These are phyloP conservation scores for Stenogyne calaminthoides DNA, from an alignment of 305 asterid species.

Conservation along the genomic window DNA sequence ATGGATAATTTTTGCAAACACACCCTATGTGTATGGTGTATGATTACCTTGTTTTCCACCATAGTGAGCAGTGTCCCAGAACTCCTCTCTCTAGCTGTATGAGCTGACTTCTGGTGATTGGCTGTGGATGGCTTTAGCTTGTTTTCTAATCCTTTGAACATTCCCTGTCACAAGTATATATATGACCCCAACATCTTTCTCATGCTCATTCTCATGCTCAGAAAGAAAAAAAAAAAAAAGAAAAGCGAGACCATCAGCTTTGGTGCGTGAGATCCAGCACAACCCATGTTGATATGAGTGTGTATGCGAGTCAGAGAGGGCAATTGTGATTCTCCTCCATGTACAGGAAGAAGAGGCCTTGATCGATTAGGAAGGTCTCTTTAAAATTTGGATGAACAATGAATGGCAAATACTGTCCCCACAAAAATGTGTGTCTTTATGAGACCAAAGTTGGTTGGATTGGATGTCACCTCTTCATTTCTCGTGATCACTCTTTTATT, in stretches of 20 bases:
- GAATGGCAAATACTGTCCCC: slow-evolving; percentile 40
- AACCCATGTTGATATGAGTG: slow-evolving; percentile 55
- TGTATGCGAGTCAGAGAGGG: not conserved
- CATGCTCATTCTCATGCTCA: not conserved
- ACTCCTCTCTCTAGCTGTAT: slow-evolving; percentile 80
- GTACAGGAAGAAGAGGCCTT: slow-evolving; percentile 22
- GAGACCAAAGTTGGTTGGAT: slow-evolving; percentile 32
- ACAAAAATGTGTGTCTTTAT: slow-evolving; percentile 17
- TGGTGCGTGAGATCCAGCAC: slow-evolving; percentile 77
- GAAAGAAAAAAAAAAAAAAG: not conserved
- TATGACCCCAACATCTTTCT: not conserved
- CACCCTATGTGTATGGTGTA: too few species aligned
- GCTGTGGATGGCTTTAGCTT: slow-evolving; percentile 93
- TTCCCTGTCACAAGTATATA: slow-evolving; percentile 43
- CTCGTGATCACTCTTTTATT: slow-evolving; percentile 53
- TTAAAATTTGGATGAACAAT: slow-evolving; percentile 20
- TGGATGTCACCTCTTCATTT: slow-evolving; percentile 49
- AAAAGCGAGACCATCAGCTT: slow-evolving; percentile 49
- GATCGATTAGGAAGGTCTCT: slow-evolving; percentile 1
- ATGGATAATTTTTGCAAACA: too few species aligned
- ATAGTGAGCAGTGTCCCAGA: slow-evolving; percentile 94
- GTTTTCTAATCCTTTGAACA: slow-evolving; percentile 59
- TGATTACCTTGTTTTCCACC: slow-evolving; percentile 90
- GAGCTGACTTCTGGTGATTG: slow-evolving; percentile 77
- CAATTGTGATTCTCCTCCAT: slow-evolving; percentile 23